A percentile compares a stretch with the other conserved stretches of the same genome.
Conservation (phyloP, 73 alveolate genomes). For the Halteria grandinella region DNA sequence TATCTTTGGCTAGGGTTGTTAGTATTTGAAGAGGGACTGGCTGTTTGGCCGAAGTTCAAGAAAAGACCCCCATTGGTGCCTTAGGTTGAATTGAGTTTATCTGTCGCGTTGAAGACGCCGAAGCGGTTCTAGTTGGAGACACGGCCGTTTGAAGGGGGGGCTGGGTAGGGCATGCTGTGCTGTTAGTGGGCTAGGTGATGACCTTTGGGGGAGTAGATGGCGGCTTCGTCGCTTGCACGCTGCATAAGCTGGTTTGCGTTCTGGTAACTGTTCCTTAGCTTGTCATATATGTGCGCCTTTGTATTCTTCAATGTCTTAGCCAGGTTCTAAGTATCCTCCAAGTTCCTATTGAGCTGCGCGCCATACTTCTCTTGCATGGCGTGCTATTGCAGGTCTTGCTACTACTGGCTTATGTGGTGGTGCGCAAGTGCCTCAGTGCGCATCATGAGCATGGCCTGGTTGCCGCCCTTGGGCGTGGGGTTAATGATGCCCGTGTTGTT, state of each 20-base stretch:
- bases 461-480: not conserved
- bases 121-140: not conserved
- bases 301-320: slow-evolving; percentile 34
- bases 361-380: slow-evolving; percentile 27
- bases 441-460: too few species aligned
- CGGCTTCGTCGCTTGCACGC: too few species aligned
- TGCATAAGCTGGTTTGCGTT: not conserved
- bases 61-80: not conserved
- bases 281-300: slow-evolving; percentile 26
- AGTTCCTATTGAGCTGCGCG: slow-evolving; percentile 12
- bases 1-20: too few species aligned
- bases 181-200: too few species aligned
- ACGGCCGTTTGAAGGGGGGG: too few species aligned
- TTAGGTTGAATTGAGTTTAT: not conserved
- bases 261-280: slow-evolving; percentile 2
- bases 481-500: too few species aligned
- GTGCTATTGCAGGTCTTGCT: not conserved
- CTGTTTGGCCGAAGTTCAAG: too few species aligned
- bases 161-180: too few species aligned
- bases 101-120: not conserved
- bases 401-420: too few species aligned
- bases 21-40: too few species aligned
- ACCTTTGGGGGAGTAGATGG: too few species aligned
- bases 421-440: too few species aligned
- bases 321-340: slow-evolving; percentile 33